Base-by-base conservation (phyloP, 495 filamentous ascomycete species). In the Parathielavia hyrcaniae region DNA sequence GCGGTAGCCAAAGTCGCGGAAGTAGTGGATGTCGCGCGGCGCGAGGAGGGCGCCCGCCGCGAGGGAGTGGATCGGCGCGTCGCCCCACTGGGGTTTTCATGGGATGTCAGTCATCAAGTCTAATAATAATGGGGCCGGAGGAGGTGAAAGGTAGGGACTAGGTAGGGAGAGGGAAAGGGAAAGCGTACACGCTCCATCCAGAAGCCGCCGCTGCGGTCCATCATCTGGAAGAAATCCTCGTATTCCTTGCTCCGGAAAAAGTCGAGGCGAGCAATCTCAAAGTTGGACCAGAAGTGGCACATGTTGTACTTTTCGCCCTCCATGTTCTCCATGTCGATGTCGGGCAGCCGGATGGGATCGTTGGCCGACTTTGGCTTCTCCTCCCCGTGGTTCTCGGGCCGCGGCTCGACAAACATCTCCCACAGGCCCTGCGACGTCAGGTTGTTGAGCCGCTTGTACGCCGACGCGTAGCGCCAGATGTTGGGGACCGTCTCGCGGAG, bases 271-370 rank as follows among this genome's bases (percentile, higher is more conserved):
- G 93, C 93, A 74, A 99, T 99, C 74, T 99, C 93, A 58, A 99
- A 99, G 70, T 99, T 99, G 78, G 90, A 96, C 93, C 93, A 99
- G 79, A 97, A 99, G 79, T 99, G 93, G 74, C 93, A 99, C 93
- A 99, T 99, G 77, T 99, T 99, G 77, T 99, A 99, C 61, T 81
- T 87, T 67, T 99, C 93, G 58, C 89, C 88, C 68, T 97, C 95
- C 93, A 99, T 99, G 17, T 86, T 84, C 67, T 97, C 95, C 0
- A 85, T 82, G 68, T 97, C 90, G 45, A 96, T 84, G 47, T 96
- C 88, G 38, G 87, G 85, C 16, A 90, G 69, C 30, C 83, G 36
- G 14, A 30, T 16, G 13, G 35, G 50, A 35, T 52, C 88, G 57
- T 79, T 83, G 81, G 36, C 91, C 12, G 72, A 41, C 86, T 64